Percentiles rank a stretch among this genome's conserved stretches.
Conservation (phyloP, 805 yeast species). For the Candida vartiovaarae region DNA sequence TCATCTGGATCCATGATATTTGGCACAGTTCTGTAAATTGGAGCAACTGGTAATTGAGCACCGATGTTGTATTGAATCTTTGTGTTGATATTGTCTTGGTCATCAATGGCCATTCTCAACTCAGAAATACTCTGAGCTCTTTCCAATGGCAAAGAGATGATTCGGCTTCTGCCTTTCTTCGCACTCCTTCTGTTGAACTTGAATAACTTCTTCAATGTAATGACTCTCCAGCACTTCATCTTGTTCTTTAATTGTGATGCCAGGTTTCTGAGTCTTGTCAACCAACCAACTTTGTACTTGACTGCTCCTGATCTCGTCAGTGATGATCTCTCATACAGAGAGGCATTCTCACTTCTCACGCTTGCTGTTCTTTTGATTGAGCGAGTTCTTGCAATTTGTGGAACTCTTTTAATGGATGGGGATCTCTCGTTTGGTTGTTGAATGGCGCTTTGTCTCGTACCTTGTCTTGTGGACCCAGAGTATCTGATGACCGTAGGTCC, state of each 20-base stretch:
- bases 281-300: slow-evolving; percentile 32
- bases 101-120: slow-evolving; percentile 21
- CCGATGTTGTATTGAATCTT: neutral
- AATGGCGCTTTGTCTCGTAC: too few species aligned
- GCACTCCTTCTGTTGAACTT: slow-evolving; percentile 9
- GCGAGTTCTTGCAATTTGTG: slow-evolving; percentile 6
- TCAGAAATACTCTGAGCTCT: slow-evolving; percentile 21
- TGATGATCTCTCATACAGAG: slow-evolving; percentile 17
- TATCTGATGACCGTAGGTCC: neutral
- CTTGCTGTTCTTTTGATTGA: neutral
- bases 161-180: slow-evolving; percentile 3
- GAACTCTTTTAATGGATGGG: neutral
- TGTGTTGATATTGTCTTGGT: slow-evolving; percentile 10
- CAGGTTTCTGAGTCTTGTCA: slow-evolving; percentile 24
- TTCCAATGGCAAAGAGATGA: slow-evolving; percentile 17
- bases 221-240: slow-evolving; percentile 23
- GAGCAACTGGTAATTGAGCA: slow-evolving; percentile 1
- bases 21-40: slow-evolving; percentile 1
- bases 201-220: slow-evolving; percentile 19
- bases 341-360: slow-evolving; percentile 8
- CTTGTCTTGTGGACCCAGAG: too few species aligned
- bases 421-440: neutral
- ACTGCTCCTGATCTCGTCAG: slow-evolving; percentile 29
- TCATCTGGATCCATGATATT: neutral
- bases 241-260: slow-evolving; percentile 22